Evolutionary conservation across 129 eudicot genomes (phyloP).

Genomic region (Artemisia argyi): DNA sequence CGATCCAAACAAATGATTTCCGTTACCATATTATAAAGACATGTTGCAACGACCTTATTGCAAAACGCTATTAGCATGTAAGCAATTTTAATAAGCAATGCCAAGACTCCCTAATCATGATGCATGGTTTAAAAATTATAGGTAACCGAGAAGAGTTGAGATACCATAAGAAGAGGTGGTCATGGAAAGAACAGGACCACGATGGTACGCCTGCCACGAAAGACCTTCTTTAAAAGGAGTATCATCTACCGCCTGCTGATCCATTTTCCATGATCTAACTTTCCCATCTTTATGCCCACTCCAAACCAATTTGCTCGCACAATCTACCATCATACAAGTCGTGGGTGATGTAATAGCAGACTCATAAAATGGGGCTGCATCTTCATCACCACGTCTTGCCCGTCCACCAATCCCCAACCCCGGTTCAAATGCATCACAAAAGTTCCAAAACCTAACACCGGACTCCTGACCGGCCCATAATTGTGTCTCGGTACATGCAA

Average conservation of each 20-base stretch:
- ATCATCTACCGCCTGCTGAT: conserved; percentile 50
- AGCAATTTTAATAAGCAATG: too few species aligned
- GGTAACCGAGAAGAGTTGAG: neutral
- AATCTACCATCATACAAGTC: conserved; percentile 69
- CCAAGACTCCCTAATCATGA: neutral
- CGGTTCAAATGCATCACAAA: conserved; percentile 59
- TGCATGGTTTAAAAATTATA: neutral
- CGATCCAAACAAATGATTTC: conserved; percentile 12
- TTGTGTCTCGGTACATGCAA: conserved; percentile 83
- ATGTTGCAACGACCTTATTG: neutral
- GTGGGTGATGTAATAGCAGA: conserved; percentile 75
- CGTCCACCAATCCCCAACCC: conserved; percentile 74
- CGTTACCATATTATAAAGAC: neutral
- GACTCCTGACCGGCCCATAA: conserved; percentile 95
- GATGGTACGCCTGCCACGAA: conserved; percentile 88
- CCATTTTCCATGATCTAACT: conserved; percentile 89
- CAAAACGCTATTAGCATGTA: too few species aligned
- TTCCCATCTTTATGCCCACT: conserved; percentile 98
- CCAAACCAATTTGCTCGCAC: conserved; percentile 79
- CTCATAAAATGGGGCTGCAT: conserved; percentile 84
- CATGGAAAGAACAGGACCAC: conserved; percentile 75
- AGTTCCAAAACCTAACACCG: conserved; percentile 97
- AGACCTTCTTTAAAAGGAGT: conserved; percentile 70
- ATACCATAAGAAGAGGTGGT: conserved; percentile 79
- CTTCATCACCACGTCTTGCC: conserved; percentile 85